Evolutionary conservation across 371 early-diverging fungal species (phyloP), one percentile per base, ranked within the genome.

Genomic region (Encephalitozoon cuniculi): DNA sequence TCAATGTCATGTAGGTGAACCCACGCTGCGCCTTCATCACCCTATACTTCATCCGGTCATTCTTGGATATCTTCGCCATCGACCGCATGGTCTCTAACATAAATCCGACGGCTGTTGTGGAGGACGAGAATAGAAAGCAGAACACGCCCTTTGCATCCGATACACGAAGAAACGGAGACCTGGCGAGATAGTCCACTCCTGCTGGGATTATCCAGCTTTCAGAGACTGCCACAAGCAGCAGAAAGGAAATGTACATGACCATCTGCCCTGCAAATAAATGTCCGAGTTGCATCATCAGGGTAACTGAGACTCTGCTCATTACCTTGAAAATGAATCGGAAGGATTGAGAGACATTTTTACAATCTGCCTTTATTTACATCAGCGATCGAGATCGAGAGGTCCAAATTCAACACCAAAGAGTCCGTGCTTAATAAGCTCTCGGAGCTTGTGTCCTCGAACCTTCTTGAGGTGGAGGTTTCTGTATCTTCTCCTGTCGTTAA

Each of bases 61-160:
- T 66, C 49, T 52, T 54, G 39, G 53, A 65, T 34, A 46, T 65
- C 28, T 43, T 32, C 28, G 23, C n/a, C 1, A 34, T 41, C 4
- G 49, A 39, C 15, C 64, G 49, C 18, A 64, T 39, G 1, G 65
- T 26, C 55, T 74, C 74, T 2, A 74, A 11, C 32, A 66, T 53
- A 32, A 44, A 66, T 21, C 51, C 55, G 12, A 54, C 25, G 28
- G 21, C 12, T 44, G 65, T 39, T 15, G 65, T 26, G 30, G 52
- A 43, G 25, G 34, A 53, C 1, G 66, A 37, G 39, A 64, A 74
- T 21, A 52, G 28, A 66, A 65, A 74, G 39, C 64, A 53, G 32
- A 74, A 74, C 12, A 74, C 37, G 12, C 74, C 74, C 53, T 74
- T 74, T 1, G 64, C 53, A 54, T 74, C 74, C 18, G 52, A 44